Conservation (phyloP, 805 yeast species). For the Wickerhamomyces chambardii region DNA sequence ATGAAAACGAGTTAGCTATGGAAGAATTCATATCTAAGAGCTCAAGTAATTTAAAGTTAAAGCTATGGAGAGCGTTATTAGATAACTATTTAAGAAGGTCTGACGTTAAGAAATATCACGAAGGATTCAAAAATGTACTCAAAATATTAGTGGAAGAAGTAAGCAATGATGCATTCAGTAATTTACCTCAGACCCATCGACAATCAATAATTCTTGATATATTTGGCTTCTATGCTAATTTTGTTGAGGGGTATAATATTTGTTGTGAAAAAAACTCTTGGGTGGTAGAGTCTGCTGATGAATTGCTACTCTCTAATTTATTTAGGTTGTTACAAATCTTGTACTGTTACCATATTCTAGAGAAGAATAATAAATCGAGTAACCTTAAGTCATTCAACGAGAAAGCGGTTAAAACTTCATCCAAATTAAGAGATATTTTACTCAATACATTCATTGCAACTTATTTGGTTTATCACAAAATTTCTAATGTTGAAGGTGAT, state of each 20-base stretch:
- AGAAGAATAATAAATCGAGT: slow-evolving; percentile 36
- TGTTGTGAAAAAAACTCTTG: slow-evolving; percentile 24
- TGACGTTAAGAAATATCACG: slow-evolving; percentile 26
- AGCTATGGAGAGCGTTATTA: slow-evolving; percentile 68
- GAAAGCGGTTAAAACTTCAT: slow-evolving; percentile 33
- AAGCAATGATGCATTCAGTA: slow-evolving; percentile 14
- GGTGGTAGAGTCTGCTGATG: slow-evolving; percentile 12
- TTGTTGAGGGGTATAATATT: slow-evolving; percentile 28
- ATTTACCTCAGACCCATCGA: slow-evolving; percentile 23
- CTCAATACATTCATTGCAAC: slow-evolving; percentile 28
- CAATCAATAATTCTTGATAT: slow-evolving; percentile 35
- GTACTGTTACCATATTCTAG: slow-evolving; percentile 42
- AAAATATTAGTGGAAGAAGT: slow-evolving; percentile 31
- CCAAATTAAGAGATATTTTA: slow-evolving; percentile 35
- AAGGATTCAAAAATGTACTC: slow-evolving; percentile 45
- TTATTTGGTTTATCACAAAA: slow-evolving; percentile 24
- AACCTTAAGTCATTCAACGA: slow-evolving; percentile 30
- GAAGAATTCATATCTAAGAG: slow-evolving; percentile 51
- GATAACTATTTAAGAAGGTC: slow-evolving; percentile 34
- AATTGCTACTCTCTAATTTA: slow-evolving; percentile 12
- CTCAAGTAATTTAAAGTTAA: slow-evolving; percentile 56
- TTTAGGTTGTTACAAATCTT: slow-evolving; percentile 29
- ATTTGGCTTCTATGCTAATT: slow-evolving; percentile 45
- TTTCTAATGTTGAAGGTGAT: slow-evolving; percentile 11
- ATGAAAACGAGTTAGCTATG: slow-evolving; percentile 40